Conservation (phyloP, 371 early-diverging fungal species). For the Lichtheimia ornata region DNA sequence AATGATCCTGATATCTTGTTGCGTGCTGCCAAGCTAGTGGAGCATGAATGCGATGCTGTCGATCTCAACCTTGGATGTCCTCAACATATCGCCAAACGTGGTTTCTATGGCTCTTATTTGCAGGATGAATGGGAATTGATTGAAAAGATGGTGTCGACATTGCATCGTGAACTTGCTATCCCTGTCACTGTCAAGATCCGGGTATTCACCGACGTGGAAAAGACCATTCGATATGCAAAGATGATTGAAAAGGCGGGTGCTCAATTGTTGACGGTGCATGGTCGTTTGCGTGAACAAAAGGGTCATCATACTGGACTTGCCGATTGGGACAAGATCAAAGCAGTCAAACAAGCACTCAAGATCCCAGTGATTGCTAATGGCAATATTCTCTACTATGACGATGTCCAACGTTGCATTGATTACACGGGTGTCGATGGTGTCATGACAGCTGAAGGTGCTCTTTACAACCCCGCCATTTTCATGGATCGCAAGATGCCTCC, state of each 20-base stretch:
- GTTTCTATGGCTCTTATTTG: conserved; percentile 96
- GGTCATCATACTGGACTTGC: conserved; percentile 96
- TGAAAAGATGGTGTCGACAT: conserved; percentile 66
- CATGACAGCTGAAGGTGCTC: conserved; percentile 93
- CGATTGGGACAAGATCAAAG: conserved; percentile 96
- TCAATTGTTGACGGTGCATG: conserved; percentile 95
- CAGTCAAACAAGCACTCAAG: conserved; percentile 80
- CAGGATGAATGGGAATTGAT: conserved; percentile 97
- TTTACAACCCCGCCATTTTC: conserved; percentile 93
- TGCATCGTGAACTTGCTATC: conserved; percentile 84
- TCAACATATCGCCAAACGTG: conserved; percentile 90
- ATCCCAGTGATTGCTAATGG: conserved; percentile 99
- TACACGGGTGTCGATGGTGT: conserved; percentile 94
- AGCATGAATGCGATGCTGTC: conserved; percentile 92
- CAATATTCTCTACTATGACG: conserved; percentile 91
- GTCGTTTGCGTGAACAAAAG: conserved; percentile 95
- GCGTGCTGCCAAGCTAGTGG: conserved; percentile 83
- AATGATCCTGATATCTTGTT: conserved; percentile 92
- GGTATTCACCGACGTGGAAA: conserved; percentile 88
- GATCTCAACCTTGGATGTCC: conserved; percentile 99
- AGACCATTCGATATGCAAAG: conserved; percentile 95
- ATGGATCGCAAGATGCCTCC: conserved; percentile 48
- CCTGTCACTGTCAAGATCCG: conserved; percentile 99
- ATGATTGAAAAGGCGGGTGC: conserved; percentile 97
- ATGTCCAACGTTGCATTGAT: conserved; percentile 87